These are phyloP conservation scores for Trichoderma reesei DNA, from an alignment of 495 filamentous ascomycete species.

Conservation along the genomic window DNA sequence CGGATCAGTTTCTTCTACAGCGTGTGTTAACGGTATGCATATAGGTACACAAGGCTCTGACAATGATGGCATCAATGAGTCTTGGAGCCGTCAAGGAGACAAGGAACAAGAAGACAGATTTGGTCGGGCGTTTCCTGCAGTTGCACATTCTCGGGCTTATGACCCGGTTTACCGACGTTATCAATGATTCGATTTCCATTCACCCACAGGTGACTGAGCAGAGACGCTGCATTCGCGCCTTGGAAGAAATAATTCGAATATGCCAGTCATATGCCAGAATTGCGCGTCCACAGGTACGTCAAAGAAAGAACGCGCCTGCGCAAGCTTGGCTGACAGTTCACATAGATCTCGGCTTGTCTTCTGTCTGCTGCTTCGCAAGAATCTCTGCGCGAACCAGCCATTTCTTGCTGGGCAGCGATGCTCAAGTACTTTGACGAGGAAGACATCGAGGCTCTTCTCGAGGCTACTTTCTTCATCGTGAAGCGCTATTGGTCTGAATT, in stretches of 20 bases:
- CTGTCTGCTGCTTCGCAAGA: slow-evolving; percentile 69
- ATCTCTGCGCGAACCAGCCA: slow-evolving; percentile 63
- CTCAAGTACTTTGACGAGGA: slow-evolving; percentile 62
- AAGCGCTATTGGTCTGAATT: slow-evolving; percentile 69
- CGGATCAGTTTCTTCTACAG: slow-evolving; percentile 10
- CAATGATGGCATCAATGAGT: slow-evolving; percentile 55
- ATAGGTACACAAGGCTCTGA: slow-evolving; percentile 53
- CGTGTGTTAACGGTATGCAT: slow-evolving; percentile 22
- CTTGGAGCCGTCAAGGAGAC: slow-evolving; percentile 38
- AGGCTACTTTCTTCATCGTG: slow-evolving; percentile 81
- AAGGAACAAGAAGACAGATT: slow-evolving; percentile 44
- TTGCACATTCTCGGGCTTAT: slow-evolving; percentile 83
- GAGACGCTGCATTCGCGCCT: slow-evolving; percentile 63
- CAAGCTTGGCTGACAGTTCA: slow-evolving; percentile 1
- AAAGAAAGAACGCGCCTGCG: slow-evolving; percentile 8
- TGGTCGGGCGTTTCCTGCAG: slow-evolving; percentile 73
- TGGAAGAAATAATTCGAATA: slow-evolving; percentile 78
- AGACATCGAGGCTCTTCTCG: slow-evolving; percentile 67
- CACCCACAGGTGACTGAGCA: slow-evolving; percentile 49
- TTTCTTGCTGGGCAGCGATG: slow-evolving; percentile 75
- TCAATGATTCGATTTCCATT: slow-evolving; percentile 59
- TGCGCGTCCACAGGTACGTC: slow-evolving; percentile 73
- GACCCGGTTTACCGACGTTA: slow-evolving; percentile 64
- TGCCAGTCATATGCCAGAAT: slow-evolving; percentile 58
- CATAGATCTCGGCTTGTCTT: slow-evolving; percentile 74